phyloP scores from a whole-genome alignment of 75 land plant genomes.

The Selaginella moellendorffii region DNA sequence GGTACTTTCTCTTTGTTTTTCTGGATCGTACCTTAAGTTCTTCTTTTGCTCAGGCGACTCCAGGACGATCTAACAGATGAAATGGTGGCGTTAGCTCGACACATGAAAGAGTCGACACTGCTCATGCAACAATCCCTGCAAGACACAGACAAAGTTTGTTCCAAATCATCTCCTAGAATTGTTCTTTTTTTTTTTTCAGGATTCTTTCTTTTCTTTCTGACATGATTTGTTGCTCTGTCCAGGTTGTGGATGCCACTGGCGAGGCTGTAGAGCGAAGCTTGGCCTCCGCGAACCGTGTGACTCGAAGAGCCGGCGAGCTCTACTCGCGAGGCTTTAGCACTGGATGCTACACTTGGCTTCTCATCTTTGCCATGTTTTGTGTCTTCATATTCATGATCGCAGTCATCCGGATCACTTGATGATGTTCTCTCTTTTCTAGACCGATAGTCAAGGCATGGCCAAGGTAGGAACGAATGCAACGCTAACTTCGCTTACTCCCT shows the following conservation, averaged over 20 bases:
- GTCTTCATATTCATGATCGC: slow-evolving; percentile 73
- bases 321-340: slow-evolving; percentile 55
- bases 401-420: slow-evolving; percentile 67
- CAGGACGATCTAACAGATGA: slow-evolving; percentile 94
- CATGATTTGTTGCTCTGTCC: too few species aligned
- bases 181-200: background rate
- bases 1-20: slow-evolving; percentile 19
- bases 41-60: slow-evolving; percentile 40
- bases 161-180: too few species aligned
- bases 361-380: slow-evolving; percentile 59
- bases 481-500: too few species aligned
- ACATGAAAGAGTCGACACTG: slow-evolving; percentile 68
- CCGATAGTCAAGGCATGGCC: too few species aligned
- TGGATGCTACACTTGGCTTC: slow-evolving; percentile 74
- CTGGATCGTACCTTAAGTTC: background rate
- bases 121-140: slow-evolving; percentile 56
- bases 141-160: slow-evolving; percentile 49
- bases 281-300: slow-evolving; percentile 62
- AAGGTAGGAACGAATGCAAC: too few species aligned
- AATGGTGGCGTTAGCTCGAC: slow-evolving; percentile 75
- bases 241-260: slow-evolving; percentile 80
- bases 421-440: too few species aligned
- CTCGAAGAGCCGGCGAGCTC: slow-evolving; percentile 36
- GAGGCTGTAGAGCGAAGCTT: slow-evolving; percentile 79
- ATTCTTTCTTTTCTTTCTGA: slow-evolving; percentile 1